Conservation (phyloP, 345 rosid species). For the Trapa bicornis region DNA sequence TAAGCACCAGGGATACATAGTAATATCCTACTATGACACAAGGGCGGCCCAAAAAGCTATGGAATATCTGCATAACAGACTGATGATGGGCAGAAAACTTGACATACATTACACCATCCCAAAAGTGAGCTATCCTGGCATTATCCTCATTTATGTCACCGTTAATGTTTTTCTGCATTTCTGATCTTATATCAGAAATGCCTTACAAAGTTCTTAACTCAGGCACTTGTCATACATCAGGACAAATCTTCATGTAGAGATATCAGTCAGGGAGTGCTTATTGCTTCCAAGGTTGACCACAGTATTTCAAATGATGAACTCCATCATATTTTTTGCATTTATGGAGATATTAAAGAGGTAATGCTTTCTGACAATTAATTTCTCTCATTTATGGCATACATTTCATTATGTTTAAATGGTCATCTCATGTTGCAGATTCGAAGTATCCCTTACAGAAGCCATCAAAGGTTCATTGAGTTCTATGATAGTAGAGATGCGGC, state of each 20-base stretch:
- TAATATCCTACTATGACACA: slow-evolving; percentile 80
- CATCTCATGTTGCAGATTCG: slow-evolving; percentile 40
- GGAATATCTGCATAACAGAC: slow-evolving; percentile 57
- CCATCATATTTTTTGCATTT: slow-evolving; percentile 18
- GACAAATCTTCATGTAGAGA: slow-evolving; percentile 17
- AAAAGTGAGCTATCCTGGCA: slow-evolving; percentile 29
- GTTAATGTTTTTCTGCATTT: background rate
- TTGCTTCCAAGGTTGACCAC: slow-evolving; percentile 20
- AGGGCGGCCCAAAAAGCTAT: slow-evolving; percentile 79
- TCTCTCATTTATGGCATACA: background rate
- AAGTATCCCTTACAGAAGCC: slow-evolving; percentile 39
- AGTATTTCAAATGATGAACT: slow-evolving; percentile 24
- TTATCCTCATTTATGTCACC: slow-evolving; percentile 2
- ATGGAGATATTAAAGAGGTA: slow-evolving; percentile 27
- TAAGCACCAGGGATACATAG: slow-evolving; percentile 74
- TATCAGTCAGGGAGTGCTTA: slow-evolving; percentile 20
- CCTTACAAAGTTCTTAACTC: slow-evolving; percentile 1
- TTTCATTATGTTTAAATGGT: slow-evolving; percentile 1
- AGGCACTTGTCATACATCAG: slow-evolving; percentile 9
- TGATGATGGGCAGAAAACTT: slow-evolving; percentile 53
- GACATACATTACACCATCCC: slow-evolving; percentile 77
- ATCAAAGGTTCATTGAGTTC: slow-evolving; percentile 57
- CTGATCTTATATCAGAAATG: slow-evolving; percentile 5
- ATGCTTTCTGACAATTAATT: background rate
- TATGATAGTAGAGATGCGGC: slow-evolving; percentile 81